Evolutionary conservation across 306 rosid genomes (phyloP).

Genomic region (Cicer cuneatum): DNA sequence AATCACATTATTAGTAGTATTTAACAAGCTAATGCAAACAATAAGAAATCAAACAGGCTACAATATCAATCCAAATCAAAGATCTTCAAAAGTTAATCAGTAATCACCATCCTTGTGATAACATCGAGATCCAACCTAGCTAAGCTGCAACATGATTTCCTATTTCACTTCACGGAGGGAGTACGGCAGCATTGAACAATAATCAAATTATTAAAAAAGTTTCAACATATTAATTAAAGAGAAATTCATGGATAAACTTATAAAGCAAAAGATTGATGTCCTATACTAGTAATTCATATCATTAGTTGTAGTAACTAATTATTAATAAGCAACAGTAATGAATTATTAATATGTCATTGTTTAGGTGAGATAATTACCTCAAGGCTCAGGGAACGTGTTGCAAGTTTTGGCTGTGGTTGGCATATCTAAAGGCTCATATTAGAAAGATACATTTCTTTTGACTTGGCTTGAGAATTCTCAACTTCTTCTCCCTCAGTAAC

Average conservation of each 20-base stretch:
- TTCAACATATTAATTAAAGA: not conserved
- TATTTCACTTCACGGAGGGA: not conserved
- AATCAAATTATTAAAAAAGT: not conserved
- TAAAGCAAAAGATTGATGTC: not conserved
- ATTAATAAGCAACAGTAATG: not conserved
- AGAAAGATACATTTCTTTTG: not conserved
- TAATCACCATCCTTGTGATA: not conserved
- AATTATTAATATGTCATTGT: not conserved
- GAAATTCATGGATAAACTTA: not conserved
- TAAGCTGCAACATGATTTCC: not conserved
- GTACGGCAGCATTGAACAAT: not conserved
- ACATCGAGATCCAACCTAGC: not conserved
- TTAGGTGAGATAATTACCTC: not conserved
- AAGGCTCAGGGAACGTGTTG: not conserved
- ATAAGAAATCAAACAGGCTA: too few relatives aligned
- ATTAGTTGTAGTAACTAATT: not conserved
- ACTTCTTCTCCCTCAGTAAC: constrained; percentile 2
- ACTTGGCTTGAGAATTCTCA: not conserved
- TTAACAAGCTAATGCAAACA: too few relatives aligned
- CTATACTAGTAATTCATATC: not conserved
- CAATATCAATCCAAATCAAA: not conserved
- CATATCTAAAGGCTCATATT: not conserved
- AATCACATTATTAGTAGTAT: not conserved
- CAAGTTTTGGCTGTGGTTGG: not conserved
- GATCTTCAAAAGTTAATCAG: not conserved